A percentile compares a stretch with the other conserved stretches of the same genome.
These are phyloP conservation scores for Cladobotryum mycophilum DNA, from an alignment of 2,329 filamentous ascomycete species.

Conservation along the genomic window DNA sequence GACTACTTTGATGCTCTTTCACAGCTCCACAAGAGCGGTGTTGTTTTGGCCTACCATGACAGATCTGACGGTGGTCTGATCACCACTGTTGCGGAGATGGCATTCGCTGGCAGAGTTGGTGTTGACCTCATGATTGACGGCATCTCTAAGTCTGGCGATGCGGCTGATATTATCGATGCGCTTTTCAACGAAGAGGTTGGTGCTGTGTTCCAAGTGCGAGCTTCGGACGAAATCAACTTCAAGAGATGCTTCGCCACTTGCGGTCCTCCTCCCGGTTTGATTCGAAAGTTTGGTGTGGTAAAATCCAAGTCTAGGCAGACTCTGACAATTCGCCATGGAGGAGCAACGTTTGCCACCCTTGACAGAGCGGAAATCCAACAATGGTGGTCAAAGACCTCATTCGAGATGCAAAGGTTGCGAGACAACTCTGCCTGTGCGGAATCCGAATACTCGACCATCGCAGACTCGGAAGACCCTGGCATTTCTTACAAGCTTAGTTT, in stretches of 20 bases:
- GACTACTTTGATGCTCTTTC: slow-evolving; percentile 87
- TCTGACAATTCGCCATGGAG: slow-evolving; percentile 67
- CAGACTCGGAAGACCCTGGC: slow-evolving; percentile 72
- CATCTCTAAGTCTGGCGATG: slow-evolving; percentile 55
- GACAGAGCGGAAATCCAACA: slow-evolving; percentile 71
- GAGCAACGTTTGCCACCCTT: slow-evolving; percentile 61
- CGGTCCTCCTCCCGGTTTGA: slow-evolving; percentile 72
- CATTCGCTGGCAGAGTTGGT: slow-evolving; percentile 91
- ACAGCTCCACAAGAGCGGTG: slow-evolving; percentile 52
- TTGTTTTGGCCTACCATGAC: slow-evolving; percentile 90
- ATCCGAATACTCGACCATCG: slow-evolving; percentile 68
- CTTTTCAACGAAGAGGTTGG: slow-evolving; percentile 97
- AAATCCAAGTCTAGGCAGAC: slow-evolving; percentile 64
- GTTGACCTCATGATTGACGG: slow-evolving; percentile 78
- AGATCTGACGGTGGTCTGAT: slow-evolving; percentile 88
- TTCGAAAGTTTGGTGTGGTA: slow-evolving; percentile 78
- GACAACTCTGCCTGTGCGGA: slow-evolving; percentile 87
- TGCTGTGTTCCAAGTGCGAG: slow-evolving; percentile 90
- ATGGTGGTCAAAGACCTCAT: slow-evolving; percentile 82
- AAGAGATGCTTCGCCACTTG: slow-evolving; percentile 86
- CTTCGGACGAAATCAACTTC: slow-evolving; percentile 77
- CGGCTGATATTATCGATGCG: slow-evolving; percentile 62
- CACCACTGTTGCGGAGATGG: slow-evolving; percentile 91
- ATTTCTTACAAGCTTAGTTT: slow-evolving; percentile 79
- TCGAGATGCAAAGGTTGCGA: slow-evolving; percentile 82